Base-by-base conservation (phyloP, 768 basidiomycete species). In the Podaxis rugospora region DNA sequence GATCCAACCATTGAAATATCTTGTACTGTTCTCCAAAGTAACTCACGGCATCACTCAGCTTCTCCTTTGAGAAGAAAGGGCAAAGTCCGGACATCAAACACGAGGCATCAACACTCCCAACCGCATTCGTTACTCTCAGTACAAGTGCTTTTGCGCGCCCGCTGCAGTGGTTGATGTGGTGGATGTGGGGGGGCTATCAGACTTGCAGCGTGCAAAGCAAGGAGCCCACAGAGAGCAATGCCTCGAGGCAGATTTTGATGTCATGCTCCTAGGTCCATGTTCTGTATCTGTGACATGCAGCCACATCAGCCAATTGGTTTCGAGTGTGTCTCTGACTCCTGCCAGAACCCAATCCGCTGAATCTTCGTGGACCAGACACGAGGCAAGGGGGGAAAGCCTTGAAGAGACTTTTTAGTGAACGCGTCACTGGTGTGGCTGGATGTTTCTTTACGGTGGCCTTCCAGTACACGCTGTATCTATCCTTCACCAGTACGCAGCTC, bases 221-320 rank as follows among this genome's bases (percentile, higher is more conserved):
- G 52, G 52, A 21, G 52, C 36, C 52, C 52, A 54, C 36, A 59
- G 47, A 35, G 6, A 37, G 55, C 4, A 49, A 58, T 14, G 52
- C 59, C 59, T 61, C 59, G 59, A 61, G 59, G 59, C 59, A 61
- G 53, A 55, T 49, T 39, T 39, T 55, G 44, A 27, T 47, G 46
- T 53, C 42, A 53, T 11, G 10, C 7, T 52, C 47, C 21, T 21
- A 2, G 21, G 23, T 11, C 21, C 11, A 9, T 27, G 46, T 10
- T 25, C 47, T 23, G 9, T 21, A 27, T 49, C 47, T 23, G 7
- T 23, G 25, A 13, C 35, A 39, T 39, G n/a, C 4, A 16, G 35
- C n/a, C n/a, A 16, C 13, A 53, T 37, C n/a, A 18, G 35, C 14
- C 35, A 37, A 37, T 18, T n/a, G 46, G 10, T 47, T 53, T 40